phyloP scores from a whole-genome alignment of 176 grass and related monocot species.

The Aechmea fasciata region DNA sequence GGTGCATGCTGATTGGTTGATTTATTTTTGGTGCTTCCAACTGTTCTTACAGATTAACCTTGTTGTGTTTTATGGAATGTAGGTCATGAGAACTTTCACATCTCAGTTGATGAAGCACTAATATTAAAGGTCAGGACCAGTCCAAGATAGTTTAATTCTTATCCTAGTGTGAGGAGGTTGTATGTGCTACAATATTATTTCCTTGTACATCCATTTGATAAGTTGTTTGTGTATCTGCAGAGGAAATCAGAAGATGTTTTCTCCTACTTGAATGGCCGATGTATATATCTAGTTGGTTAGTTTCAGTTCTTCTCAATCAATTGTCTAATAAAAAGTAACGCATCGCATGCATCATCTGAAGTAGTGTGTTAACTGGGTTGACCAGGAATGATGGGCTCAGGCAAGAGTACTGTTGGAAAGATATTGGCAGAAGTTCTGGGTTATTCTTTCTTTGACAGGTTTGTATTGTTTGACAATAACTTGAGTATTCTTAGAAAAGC shows the following conservation, averaged over 20 bases:
- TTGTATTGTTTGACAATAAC: conserved; percentile 23
- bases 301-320: conserved; percentile 14
- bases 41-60: conserved; percentile 4
- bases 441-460: conserved; percentile 99
- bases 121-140: conserved; percentile 48
- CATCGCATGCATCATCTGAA: not conserved
- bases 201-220: conserved; percentile 17
- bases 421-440: conserved; percentile 83
- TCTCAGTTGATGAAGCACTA: conserved; percentile 49
- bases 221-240: conserved; percentile 32
- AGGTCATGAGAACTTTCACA: conserved; percentile 49
- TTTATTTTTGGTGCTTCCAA: not conserved
- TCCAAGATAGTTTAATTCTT: not conserved
- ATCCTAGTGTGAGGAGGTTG: not conserved
- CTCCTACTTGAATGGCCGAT: conserved; percentile 48
- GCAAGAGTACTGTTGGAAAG: conserved; percentile 94
- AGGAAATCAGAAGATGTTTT: conserved; percentile 67
- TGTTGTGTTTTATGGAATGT: conserved; percentile 20
- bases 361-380: not conserved
- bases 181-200: not conserved
- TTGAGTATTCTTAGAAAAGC: conserved; percentile 14
- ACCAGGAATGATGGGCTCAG: conserved; percentile 98
- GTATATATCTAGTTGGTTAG: conserved; percentile 86
- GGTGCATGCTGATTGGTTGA: too few species aligned
- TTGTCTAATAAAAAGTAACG: not conserved